Evolutionary conservation across 257 asterid species (phyloP).

Genomic region (Solanum sitiens): DNA sequence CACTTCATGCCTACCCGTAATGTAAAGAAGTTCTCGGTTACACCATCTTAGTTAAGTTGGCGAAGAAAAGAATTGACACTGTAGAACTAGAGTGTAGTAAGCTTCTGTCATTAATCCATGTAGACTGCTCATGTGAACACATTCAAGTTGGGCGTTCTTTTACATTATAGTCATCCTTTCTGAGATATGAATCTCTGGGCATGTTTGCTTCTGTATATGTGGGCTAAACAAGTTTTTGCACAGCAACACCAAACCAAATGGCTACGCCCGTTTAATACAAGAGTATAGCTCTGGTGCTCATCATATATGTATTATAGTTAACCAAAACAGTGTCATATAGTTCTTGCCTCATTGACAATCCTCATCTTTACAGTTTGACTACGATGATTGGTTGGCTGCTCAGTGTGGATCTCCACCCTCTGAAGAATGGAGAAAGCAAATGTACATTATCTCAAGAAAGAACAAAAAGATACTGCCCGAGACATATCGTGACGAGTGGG

Average conservation of each 20-base stretch:
- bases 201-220: background rate
- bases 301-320: background rate
- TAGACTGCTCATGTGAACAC: background rate
- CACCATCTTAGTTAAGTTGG: background rate
- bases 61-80: background rate
- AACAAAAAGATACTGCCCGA: slow-evolving; percentile 44
- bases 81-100: background rate
- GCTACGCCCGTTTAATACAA: background rate
- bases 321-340: background rate
- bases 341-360: background rate
- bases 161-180: background rate
- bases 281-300: background rate
- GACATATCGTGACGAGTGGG: slow-evolving; percentile 80
- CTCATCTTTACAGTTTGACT: slow-evolving; percentile 49
- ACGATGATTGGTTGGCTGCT: slow-evolving; percentile 76
- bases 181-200: background rate
- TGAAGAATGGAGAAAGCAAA: slow-evolving; percentile 81
- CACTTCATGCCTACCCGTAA: background rate
- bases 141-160: background rate
- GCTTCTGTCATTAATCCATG: background rate
- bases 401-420: slow-evolving; percentile 34
- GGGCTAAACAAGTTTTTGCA: background rate
- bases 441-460: slow-evolving; percentile 44
- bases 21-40: background rate
- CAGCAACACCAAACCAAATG: background rate